A percentile compares a stretch with the other conserved stretches of the same genome.
phyloP scores from a whole-genome alignment of 306 rosid genomes.

The Bauhinia variegata region DNA sequence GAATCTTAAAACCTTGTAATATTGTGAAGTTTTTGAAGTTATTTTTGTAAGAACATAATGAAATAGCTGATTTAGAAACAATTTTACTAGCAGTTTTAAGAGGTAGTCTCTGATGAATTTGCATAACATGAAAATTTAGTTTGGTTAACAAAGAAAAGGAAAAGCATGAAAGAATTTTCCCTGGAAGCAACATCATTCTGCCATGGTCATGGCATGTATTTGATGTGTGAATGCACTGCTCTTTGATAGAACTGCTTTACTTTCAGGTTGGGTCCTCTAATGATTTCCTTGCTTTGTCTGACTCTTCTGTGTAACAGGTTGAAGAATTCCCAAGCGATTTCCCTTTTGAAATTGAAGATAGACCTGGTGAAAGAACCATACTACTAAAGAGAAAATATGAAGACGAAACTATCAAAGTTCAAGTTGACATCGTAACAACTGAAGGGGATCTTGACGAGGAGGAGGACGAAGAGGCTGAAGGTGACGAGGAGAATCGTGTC shows the following conservation, averaged over 20 bases:
- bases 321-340: constrained; percentile 48
- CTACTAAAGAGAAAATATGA: constrained; percentile 60
- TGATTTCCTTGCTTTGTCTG: constrained; percentile 13
- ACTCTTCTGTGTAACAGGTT: constrained; percentile 41
- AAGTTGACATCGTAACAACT: constrained; percentile 55
- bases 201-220: background rate
- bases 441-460: constrained; percentile 47
- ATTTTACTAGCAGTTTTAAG: background rate
- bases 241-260: background rate
- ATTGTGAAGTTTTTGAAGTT: background rate
- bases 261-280: background rate
- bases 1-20: constrained; percentile 3
- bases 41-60: background rate
- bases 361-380: constrained; percentile 74
- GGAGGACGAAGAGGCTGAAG: background rate
- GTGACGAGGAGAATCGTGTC: constrained; percentile 27
- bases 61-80: background rate
- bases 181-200: background rate
- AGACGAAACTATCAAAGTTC: constrained; percentile 71
- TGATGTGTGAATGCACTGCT: background rate
- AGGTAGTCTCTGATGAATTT: background rate
- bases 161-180: background rate
- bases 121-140: background rate
- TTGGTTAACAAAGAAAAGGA: constrained; percentile 2
- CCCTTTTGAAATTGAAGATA: constrained; percentile 81